Base-by-base conservation (phyloP, 2,329 filamentous ascomycete genomes). In the Paramyrothecium roridum region DNA sequence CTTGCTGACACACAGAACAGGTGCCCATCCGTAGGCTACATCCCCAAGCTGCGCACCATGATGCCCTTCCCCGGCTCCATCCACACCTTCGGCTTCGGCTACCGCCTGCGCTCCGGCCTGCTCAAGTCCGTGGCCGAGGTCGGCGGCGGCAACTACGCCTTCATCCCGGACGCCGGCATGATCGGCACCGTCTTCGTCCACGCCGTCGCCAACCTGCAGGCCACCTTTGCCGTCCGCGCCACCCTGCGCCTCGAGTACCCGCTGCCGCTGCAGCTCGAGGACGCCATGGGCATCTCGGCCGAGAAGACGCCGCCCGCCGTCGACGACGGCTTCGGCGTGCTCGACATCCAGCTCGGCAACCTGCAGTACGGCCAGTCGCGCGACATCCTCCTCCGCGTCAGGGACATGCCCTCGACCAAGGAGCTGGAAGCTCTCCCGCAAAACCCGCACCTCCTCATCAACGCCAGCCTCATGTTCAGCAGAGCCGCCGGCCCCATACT, bases 151-250 rank as follows among this genome's bases (percentile, higher is more conserved):
- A 83, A 78, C 63, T 87, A 84, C 55, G 72, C 81, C 10, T 87
- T 86, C 59, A 86, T 87, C 19, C 80, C 83, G 0, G 83, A 87
- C 53, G 77, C 81, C 0, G 80, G 82, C 56, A 85, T 87, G 82
- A 81, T 87, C 56, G 80, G 80, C 3, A 86, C 84, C 3, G 81
- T 84, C 3, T 86, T 87, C 57, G 75, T 85, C 3, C 82, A 87
- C 61, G 81, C 84, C 2, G 76, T 86, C 2, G 83, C 84, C 19
- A 85, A 86, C 59, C 65, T 87, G 2, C 83, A 84, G 61, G 76
- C 79, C 2, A 86, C 83, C 0, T 85, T 78, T 57, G 82, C 82
- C 2, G 79, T 72, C 3, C 70, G 73, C 1, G 78, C 78, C 3
- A 68, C 61, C 0, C 65, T 86, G 2, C 67, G 66, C 2, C 56